phyloP scores from a whole-genome alignment of 495 filamentous ascomycete species.

The Xylona heveae region DNA sequence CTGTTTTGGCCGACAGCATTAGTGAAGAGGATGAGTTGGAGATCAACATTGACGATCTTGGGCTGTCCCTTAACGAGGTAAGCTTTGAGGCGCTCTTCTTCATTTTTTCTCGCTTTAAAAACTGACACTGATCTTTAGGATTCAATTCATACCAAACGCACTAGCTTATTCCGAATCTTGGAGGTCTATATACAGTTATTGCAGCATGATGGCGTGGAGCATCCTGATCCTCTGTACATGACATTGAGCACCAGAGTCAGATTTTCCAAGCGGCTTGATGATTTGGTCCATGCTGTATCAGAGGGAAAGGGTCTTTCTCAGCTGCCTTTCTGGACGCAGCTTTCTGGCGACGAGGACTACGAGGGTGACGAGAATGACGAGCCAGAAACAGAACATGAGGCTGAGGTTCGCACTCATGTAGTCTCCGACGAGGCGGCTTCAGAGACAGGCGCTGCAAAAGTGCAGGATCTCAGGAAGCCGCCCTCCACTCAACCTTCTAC shows the following conservation, averaged over 20 bases:
- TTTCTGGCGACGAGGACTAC: background rate
- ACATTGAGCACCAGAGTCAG: conserved; percentile 27
- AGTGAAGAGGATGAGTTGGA: conserved; percentile 44
- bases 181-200: conserved; percentile 33
- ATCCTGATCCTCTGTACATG: conserved; percentile 33
- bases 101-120: background rate
- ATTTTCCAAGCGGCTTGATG: conserved; percentile 24
- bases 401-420: too few relatives aligned
- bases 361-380: background rate
- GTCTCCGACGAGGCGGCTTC: too few relatives aligned
- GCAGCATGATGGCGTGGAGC: conserved; percentile 32
- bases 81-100: conserved; percentile 10
- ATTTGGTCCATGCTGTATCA: conserved; percentile 21
- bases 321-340: conserved; percentile 18
- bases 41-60: conserved; percentile 43
- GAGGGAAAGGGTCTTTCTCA: conserved; percentile 39
- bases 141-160: conserved; percentile 17
- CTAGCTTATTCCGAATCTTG: conserved; percentile 33
- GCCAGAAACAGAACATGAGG: too few relatives aligned
- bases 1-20: conserved; percentile 45
- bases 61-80: conserved; percentile 54
- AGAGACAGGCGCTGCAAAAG: too few relatives aligned
- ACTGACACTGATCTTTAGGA: conserved; percentile 17
- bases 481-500: too few relatives aligned
- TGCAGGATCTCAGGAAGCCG: too few relatives aligned